Conservation (phyloP, 371 early-diverging fungal genomes). For the Massospora cicadina region DNA sequence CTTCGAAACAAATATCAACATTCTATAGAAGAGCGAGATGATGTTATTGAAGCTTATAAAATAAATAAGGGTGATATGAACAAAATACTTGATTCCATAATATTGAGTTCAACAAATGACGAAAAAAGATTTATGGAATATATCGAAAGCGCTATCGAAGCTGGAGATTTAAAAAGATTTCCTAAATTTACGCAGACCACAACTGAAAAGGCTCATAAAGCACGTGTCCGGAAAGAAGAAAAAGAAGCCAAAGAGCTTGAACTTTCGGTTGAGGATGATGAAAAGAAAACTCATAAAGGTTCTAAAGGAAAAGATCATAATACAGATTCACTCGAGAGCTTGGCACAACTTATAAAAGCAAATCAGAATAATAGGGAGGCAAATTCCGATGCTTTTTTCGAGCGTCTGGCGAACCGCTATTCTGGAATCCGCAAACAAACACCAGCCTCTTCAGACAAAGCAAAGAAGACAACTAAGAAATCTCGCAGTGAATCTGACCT, state of each 20-base stretch:
- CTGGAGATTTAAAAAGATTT: constrained; percentile 15
- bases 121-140: constrained; percentile 43
- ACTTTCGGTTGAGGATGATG: constrained; percentile 22
- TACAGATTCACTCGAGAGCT: background rate
- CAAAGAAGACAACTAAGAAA: no score
- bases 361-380: background rate
- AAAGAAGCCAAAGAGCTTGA: constrained; percentile 33
- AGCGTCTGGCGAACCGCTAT: background rate
- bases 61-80: constrained; percentile 54
- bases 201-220: constrained; percentile 23
- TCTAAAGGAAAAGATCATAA: background rate
- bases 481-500: no score
- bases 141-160: constrained; percentile 41
- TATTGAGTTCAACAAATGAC: constrained; percentile 41
- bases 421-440: background rate
- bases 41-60: constrained; percentile 51
- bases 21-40: constrained; percentile 65
- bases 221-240: constrained; percentile 31
- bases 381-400: background rate
- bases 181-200: constrained; percentile 29
- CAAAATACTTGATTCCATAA: constrained; percentile 39
- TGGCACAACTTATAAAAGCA: background rate
- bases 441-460: background rate
- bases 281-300: background rate
- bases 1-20: constrained; percentile 45